Evolutionary conservation across 2,329 filamentous ascomycete genomes (phyloP).

Genomic region (Colletotrichum sublineola): DNA sequence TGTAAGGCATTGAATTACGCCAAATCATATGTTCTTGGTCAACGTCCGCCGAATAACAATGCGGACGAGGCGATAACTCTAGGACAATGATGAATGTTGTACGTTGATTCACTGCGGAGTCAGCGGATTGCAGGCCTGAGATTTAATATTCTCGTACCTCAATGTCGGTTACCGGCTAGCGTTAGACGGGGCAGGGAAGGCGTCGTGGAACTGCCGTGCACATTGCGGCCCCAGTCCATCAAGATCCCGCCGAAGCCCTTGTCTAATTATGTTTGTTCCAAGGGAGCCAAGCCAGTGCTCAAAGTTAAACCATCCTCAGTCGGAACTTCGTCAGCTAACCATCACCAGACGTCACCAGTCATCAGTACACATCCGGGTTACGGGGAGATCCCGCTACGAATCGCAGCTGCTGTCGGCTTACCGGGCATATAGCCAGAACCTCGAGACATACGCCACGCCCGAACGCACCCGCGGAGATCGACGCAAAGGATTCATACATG

Average conservation of each 20-base stretch:
- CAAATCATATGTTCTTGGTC: conserved; percentile 3
- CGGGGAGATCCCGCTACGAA: background rate
- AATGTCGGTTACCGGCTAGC: conserved; percentile 10
- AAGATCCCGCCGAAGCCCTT: conserved; percentile 1
- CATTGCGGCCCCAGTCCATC: conserved; percentile 17
- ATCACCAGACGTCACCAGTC: background rate
- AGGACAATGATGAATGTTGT: conserved; percentile 19
- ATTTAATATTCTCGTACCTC: conserved; percentile 1
- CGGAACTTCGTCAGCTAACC: background rate
- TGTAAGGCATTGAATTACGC: conserved; percentile 12
- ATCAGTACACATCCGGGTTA: background rate
- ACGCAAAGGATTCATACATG: conserved; percentile 30
- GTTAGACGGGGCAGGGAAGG: background rate
- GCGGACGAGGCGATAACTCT: conserved; percentile 13
- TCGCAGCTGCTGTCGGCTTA: background rate
- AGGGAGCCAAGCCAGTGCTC: conserved; percentile 29
- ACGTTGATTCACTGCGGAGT: conserved; percentile 8
- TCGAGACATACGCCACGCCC: conserved; percentile 23
- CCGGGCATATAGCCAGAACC: background rate
- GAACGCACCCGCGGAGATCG: conserved; percentile 30
- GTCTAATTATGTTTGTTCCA: background rate
- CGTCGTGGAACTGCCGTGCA: conserved; percentile 31
- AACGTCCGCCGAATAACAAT: background rate
- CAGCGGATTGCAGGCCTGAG: background rate
- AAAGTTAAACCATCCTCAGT: conserved; percentile 17